Percentiles rank a stretch among this genome's conserved stretches.
Conservation (phyloP, 805 yeast species). For the Lipomyces japonicus region DNA sequence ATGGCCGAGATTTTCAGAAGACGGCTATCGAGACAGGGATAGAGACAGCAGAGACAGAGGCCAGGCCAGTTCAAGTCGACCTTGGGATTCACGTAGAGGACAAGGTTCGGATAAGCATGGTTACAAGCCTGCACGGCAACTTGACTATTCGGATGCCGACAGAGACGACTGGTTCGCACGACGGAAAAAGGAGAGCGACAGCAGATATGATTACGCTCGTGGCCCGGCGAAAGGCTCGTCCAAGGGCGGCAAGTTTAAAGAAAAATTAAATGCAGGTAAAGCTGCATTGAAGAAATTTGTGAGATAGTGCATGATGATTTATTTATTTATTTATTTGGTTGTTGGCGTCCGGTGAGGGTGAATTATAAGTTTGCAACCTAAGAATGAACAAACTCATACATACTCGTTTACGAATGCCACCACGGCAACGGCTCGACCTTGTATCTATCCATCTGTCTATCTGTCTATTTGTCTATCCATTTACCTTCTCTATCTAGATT, state of each 20-base stretch:
- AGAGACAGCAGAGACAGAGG: background rate
- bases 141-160: slow-evolving; percentile 5
- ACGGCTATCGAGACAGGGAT: background rate
- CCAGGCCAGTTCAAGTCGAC: background rate
- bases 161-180: slow-evolving; percentile 21
- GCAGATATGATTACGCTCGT: slow-evolving; percentile 5
- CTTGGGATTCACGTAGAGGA: too few relatives aligned
- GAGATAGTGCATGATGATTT: slow-evolving; percentile 1
- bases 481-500: too few relatives aligned
- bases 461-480: too few relatives aligned
- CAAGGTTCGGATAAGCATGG: background rate
- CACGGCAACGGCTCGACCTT: too few relatives aligned
- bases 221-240: slow-evolving; percentile 5
- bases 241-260: slow-evolving; percentile 3
- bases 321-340: too few relatives aligned
- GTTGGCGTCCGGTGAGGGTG: too few relatives aligned
- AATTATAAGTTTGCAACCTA: too few relatives aligned
- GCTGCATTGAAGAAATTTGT: slow-evolving; percentile 21
- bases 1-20: background rate
- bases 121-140: background rate
- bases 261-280: slow-evolving; percentile 12
- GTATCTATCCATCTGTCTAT: too few relatives aligned
- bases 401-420: too few relatives aligned
- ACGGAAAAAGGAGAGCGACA: slow-evolving; percentile 1
- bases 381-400: too few relatives aligned